phyloP scores from a whole-genome alignment of 306 rosid species.

The Glycyrrhiza uralensis region DNA sequence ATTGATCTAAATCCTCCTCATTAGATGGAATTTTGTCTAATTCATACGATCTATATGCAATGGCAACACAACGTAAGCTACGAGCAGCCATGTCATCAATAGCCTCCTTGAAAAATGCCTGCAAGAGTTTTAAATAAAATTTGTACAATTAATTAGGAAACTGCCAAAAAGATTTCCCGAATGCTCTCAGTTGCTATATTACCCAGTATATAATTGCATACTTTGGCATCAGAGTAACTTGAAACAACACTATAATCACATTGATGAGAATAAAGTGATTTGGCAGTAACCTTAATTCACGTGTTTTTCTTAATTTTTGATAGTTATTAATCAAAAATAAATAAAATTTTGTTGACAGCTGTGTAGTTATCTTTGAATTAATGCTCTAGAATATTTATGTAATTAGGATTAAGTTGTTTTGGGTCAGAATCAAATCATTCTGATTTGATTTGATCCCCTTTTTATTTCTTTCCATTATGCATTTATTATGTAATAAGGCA shows the following conservation, averaged over 20 bases:
- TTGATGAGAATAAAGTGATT: conserved; percentile 4
- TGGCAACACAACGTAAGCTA: conserved; percentile 92
- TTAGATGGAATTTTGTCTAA: conserved; percentile 60
- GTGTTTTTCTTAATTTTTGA: conserved; percentile 2
- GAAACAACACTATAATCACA: conserved; percentile 17
- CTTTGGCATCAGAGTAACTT: conserved; percentile 9
- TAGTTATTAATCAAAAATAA: conserved; percentile 17
- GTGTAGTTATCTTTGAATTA: too few species aligned
- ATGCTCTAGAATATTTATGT: too few species aligned
- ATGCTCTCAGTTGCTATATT: background rate
- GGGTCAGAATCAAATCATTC: too few species aligned
- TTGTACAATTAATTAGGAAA: background rate
- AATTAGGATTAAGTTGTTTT: too few species aligned
- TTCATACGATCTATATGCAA: conserved; percentile 79
- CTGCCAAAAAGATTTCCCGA: background rate
- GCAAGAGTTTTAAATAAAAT: conserved; percentile 12
- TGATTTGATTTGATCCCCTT: too few species aligned
- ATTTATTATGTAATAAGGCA: too few species aligned
- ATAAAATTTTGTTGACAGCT: conserved; percentile 4
- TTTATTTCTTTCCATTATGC: too few species aligned
- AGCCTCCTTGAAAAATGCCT: conserved; percentile 61
- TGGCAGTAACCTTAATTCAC: conserved; percentile 6
- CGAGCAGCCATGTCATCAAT: conserved; percentile 86
- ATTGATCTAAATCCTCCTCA: conserved; percentile 59
- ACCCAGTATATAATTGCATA: background rate